A percentile compares a stretch with the other conserved stretches of the same genome.
These are phyloP conservation scores for Tuber aestivum DNA, from an alignment of 495 filamentous ascomycete species.

Conservation along the genomic window DNA sequence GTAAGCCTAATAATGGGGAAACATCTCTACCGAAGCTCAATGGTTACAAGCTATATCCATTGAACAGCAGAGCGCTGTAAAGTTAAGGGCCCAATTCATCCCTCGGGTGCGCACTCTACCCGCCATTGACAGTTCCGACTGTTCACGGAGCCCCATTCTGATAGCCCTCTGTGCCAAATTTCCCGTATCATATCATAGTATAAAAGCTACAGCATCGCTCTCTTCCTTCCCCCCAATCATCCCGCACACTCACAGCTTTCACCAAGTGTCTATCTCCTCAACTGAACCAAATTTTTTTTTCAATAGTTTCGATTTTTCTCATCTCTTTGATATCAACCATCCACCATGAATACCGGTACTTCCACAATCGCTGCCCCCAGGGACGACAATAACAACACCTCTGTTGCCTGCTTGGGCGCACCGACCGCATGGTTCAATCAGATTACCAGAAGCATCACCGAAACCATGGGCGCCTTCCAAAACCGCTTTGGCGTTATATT, in stretches of 20 bases:
- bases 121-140: not conserved
- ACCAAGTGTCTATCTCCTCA: not conserved
- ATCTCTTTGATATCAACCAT: not conserved
- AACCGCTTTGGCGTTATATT: not conserved
- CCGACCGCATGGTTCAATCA: not conserved
- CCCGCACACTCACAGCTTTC: not conserved
- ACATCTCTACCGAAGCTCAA: not conserved
- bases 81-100: not conserved
- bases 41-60: not conserved
- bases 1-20: not conserved
- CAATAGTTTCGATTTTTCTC: not conserved
- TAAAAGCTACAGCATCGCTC: no score
- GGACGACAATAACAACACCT: not conserved
- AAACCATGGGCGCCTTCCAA: not conserved
- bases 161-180: not conserved
- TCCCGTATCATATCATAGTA: not conserved
- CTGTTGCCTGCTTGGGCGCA: not conserved
- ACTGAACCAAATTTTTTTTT: not conserved
- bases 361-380: not conserved
- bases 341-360: not conserved
- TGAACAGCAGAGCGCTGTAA: not conserved
- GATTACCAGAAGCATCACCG: not conserved
- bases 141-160: not conserved
- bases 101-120: not conserved
- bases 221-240: not conserved